Percentiles rank a stretch among this genome's conserved stretches.
These are phyloP conservation scores for Acer negundo DNA, from an alignment of 345 rosid genomes.

Conservation along the genomic window DNA sequence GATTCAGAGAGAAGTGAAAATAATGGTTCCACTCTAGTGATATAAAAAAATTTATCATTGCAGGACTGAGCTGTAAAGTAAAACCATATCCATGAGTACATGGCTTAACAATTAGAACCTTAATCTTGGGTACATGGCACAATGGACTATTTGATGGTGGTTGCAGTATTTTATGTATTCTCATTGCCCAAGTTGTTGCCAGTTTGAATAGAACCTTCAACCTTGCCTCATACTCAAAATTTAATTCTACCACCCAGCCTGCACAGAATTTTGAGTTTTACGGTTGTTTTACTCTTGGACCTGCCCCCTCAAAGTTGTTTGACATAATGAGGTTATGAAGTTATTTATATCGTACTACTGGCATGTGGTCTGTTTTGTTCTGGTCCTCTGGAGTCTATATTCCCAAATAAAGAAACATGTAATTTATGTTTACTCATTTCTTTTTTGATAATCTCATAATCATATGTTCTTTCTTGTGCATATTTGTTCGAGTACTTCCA, in stretches of 20 bases:
- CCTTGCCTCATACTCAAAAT: not conserved
- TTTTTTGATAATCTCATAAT: not conserved
- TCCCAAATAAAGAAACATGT: not conserved
- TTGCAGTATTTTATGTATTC: not conserved
- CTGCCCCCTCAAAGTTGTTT: not conserved
- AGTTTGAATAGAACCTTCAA: not conserved
- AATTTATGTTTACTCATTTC: not conserved
- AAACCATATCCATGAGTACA: not conserved
- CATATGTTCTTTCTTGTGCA: not conserved
- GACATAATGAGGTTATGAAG: not conserved
- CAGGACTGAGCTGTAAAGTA: no score
- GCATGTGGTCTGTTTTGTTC: not conserved
- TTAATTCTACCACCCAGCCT: not conserved
- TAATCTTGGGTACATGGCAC: not conserved
- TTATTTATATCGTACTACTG: not conserved
- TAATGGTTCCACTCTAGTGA: no score
- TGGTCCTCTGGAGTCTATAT: not conserved
- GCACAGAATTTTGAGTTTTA: not conserved
- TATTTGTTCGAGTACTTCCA: slow-evolving; percentile 1
- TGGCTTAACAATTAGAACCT: not conserved
- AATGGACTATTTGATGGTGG: not conserved
- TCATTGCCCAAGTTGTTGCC: not conserved
- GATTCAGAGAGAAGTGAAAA: no score
- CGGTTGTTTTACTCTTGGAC: not conserved
- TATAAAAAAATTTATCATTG: no score